Evolutionary conservation across 495 filamentous ascomycete species (phyloP), one percentile per base, ranked within the genome.

Genomic region (Rhypophila decipiens): DNA sequence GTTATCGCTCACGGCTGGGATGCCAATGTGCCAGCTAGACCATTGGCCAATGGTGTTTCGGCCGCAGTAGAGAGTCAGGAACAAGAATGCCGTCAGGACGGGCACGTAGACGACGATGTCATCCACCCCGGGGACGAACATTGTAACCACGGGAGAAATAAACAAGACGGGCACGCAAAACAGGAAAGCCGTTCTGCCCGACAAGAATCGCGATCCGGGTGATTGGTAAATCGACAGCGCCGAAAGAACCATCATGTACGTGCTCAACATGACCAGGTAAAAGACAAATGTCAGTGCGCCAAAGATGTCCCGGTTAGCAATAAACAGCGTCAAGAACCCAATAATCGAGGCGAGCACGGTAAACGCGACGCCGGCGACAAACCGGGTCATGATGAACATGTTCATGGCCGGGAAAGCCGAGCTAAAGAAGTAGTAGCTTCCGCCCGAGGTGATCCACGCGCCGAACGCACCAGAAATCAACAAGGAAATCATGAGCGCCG

Each of bases 371-470:
- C 78, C 79, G n/a, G 74, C 77, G 53, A 78, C 69, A 13, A 83
- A 59, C 21, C 79, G 68, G 20, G 75, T 78, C 2, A 82, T 60
- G 12, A 83, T 70, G 46, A 81, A 81, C 68, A 80, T 75, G 41
- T 80, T 82, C 33, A 76, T 75, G 7, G 77, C 78, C 8, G 76
- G 70, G 53, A 82, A 83, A 1, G 76, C 77, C 69, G 76, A 79
- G 4, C 73, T 74, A 27, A 77, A 68, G 17, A 83, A 69, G 52
- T 83, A 83, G 61, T 82, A 83, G 1, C 70, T 74, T 1, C 78
- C 79, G 41, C 77, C 77, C 37, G 68, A 74, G 35, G 70, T 70
- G 46, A 83, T 79, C 77, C 74, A 79, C 1, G 78, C 77, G 17
- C 78, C 78, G 40, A 81, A 72, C 2, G 69, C 78, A 50, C 78